Percentiles rank a stretch among this genome's conserved stretches.
phyloP scores from a whole-genome alignment of 2,329 filamentous ascomycete genomes.

The Fusarium veterinarium region DNA sequence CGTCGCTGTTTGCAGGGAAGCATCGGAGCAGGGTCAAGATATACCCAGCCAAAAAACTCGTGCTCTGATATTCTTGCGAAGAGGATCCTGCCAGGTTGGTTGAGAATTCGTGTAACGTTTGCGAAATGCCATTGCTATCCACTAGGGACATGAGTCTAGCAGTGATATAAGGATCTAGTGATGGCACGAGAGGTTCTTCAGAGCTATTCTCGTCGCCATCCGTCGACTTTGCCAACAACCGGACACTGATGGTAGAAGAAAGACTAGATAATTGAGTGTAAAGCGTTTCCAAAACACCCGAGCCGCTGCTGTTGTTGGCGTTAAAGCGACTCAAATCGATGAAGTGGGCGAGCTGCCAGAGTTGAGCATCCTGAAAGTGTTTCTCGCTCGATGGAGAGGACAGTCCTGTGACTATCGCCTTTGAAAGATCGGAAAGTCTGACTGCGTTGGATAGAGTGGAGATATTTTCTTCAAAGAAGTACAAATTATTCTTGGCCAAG shows the following conservation, averaged over 20 bases:
- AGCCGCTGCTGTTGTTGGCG: conserved; percentile 49
- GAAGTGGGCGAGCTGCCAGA: conserved; percentile 77
- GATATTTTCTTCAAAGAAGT: conserved; percentile 56
- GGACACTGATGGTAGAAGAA: conserved; percentile 62
- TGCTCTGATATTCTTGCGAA: conserved; percentile 47
- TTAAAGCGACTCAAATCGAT: conserved; percentile 65
- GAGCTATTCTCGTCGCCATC: conserved; percentile 33
- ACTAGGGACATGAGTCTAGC: conserved; percentile 77
- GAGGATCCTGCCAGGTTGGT: conserved; percentile 47
- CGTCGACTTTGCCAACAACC: conserved; percentile 48
- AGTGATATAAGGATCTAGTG: conserved; percentile 68
- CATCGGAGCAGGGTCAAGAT: conserved; percentile 86
- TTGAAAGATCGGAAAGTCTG: conserved; percentile 55
- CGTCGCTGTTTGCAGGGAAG: conserved; percentile 84
- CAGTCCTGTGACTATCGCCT: conserved; percentile 54
- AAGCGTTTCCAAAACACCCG: conserved; percentile 62
- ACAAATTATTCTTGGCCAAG: conserved; percentile 47
- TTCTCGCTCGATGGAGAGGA: conserved; percentile 38
- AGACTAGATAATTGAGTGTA: conserved; percentile 65
- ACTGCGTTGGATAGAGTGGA: conserved; percentile 52
- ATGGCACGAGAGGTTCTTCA: conserved; percentile 33
- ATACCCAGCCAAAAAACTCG: conserved; percentile 84
- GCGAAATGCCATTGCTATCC: conserved; percentile 78
- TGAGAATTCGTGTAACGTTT: conserved; percentile 51
- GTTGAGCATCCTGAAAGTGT: conserved; percentile 56